Percentiles rank a stretch among this genome's conserved stretches.
phyloP scores from a whole-genome alignment of 176 grass and related monocot species.

The Raddia distichophylla region DNA sequence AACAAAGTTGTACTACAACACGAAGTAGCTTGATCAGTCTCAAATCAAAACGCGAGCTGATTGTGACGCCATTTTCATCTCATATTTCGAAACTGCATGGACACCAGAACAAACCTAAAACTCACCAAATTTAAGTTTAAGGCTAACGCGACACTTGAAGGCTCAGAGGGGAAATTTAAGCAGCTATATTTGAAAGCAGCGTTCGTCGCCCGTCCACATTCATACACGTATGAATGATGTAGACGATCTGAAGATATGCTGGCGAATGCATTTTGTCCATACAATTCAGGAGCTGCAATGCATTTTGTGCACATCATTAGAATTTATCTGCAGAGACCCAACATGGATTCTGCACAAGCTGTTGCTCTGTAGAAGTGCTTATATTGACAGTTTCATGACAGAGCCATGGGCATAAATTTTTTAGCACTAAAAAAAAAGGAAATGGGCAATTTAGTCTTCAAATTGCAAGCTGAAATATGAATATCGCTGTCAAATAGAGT shows the following conservation, averaged over 20 bases:
- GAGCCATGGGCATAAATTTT: background rate
- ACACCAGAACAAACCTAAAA: background rate
- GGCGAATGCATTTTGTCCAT: background rate
- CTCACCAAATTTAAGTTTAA: background rate
- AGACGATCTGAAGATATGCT: background rate
- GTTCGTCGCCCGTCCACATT: background rate
- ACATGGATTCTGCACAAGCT: background rate
- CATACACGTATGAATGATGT: background rate
- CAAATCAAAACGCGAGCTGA: background rate
- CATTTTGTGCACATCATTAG: background rate
- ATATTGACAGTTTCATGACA: background rate
- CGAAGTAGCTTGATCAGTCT: no score
- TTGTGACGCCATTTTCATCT: background rate
- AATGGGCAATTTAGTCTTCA: background rate
- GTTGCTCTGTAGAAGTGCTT: background rate
- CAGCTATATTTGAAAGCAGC: background rate
- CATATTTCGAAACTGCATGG: background rate
- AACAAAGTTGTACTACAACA: no score
- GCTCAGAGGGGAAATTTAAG: no score
- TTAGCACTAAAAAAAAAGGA: background rate
- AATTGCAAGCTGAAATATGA: constrained; percentile 45
- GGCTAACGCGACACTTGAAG: background rate
- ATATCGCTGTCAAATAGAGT: constrained; percentile 35
- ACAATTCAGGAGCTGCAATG: background rate
- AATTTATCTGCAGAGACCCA: background rate